Conservation (phyloP, 169 alveolate genomes). For the Sarcocystis neurona region DNA sequence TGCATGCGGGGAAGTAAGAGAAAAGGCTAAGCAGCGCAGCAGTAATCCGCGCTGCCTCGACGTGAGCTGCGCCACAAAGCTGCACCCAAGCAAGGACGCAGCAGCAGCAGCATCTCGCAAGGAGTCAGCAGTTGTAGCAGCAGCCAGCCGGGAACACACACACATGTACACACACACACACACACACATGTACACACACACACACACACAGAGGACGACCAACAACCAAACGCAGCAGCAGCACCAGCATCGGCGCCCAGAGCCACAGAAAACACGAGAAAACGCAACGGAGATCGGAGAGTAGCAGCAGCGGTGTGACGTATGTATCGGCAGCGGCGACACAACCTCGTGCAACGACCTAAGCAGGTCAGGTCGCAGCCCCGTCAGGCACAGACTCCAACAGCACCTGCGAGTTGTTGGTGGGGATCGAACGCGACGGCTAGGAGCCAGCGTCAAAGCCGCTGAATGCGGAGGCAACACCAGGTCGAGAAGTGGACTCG, state of each 20-base stretch:
- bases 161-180: not conserved
- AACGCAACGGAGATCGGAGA: not conserved
- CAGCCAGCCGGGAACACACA: no score
- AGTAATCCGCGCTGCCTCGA: conserved; percentile 4
- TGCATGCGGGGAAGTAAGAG: conserved; percentile 31
- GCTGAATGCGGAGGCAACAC: no score
- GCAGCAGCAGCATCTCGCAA: no score
- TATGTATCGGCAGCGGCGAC: no score
- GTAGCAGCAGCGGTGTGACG: not conserved
- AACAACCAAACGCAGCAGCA: not conserved
- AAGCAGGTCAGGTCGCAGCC: no score
- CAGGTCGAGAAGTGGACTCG: no score
- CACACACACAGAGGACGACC: not conserved
- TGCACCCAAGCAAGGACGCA: not conserved
- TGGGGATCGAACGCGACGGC: no score
- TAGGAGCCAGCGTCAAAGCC: no score
- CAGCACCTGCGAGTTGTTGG: no score
- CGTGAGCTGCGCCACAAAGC: conserved; percentile 23
- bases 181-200: not conserved
- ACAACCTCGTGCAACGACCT: no score
- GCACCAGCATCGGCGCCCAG: not conserved
- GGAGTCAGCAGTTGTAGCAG: no score
- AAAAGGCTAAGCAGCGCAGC: conserved; percentile 13
- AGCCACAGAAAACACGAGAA: not conserved
- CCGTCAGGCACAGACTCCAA: no score